Evolutionary conservation across 768 basidiomycete genomes (phyloP).

Genomic region (Leccinum subtestaceum): DNA sequence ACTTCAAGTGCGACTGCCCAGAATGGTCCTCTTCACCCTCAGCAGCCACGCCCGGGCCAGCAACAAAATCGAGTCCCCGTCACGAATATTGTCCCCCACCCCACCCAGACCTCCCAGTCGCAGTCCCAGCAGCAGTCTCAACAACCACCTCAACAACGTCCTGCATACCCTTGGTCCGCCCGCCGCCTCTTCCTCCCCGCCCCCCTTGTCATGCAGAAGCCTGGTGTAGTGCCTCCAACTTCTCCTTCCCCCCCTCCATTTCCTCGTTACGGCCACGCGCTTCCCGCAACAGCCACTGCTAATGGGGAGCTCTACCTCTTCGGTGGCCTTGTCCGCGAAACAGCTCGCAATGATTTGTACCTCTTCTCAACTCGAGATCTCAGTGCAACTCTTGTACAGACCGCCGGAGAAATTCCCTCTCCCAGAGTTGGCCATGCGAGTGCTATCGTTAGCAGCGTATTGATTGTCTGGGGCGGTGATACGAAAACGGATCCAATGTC

Average conservation of each 20-base stretch:
- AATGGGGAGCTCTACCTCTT: constrained; percentile 93
- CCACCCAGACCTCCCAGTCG: constrained; percentile 30
- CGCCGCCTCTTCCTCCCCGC: constrained; percentile 70
- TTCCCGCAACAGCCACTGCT: constrained; percentile 74
- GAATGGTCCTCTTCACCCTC: constrained; percentile 28
- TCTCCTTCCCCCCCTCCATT: constrained; percentile 84
- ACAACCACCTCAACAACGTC: constrained; percentile 42
- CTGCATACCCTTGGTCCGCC: constrained; percentile 82
- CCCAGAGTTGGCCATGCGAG: constrained; percentile 96
- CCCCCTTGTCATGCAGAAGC: constrained; percentile 61
- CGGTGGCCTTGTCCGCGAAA: constrained; percentile 91
- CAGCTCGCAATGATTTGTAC: constrained; percentile 90
- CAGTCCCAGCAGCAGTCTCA: constrained; percentile 34
- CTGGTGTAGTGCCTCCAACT: constrained; percentile 59
- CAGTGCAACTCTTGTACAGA: constrained; percentile 79
- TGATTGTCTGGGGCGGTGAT: constrained; percentile 98
- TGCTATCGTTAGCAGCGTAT: constrained; percentile 91
- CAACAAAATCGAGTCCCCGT: constrained; percentile 36
- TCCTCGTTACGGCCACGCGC: constrained; percentile 93
- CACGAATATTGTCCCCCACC: constrained; percentile 28
- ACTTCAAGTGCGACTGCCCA: constrained; percentile 14
- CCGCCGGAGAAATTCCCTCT: constrained; percentile 82
- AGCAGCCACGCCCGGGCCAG: constrained; percentile 32
- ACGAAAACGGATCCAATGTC: constrained; percentile 75
- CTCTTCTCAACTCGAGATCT: constrained; percentile 80